phyloP scores from a whole-genome alignment of 176 grass and related monocot species.

The Carex cristatella region DNA sequence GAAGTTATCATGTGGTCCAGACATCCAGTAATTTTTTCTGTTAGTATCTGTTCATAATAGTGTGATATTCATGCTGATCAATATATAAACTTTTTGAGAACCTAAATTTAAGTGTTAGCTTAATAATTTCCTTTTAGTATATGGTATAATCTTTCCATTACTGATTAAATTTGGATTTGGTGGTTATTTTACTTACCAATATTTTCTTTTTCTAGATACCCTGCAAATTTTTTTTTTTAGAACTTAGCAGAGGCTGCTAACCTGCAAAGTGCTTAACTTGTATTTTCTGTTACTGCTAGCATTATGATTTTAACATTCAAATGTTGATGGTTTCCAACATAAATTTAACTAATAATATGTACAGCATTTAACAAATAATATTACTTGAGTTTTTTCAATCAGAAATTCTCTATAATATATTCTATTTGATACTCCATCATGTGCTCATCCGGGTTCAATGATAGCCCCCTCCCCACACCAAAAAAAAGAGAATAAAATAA shows the following conservation, averaged over 20 bases:
- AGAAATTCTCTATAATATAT: not conserved
- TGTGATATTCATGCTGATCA: not conserved
- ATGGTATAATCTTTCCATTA: not conserved
- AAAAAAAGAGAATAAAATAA: too few species aligned
- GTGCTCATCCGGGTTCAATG: not conserved
- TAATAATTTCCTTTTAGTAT: not conserved
- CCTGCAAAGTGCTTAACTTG: not conserved
- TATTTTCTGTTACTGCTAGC: not conserved
- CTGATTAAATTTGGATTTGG: not conserved
- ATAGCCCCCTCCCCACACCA: too few species aligned
- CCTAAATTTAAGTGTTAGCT: not conserved
- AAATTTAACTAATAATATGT: not conserved
- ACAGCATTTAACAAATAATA: not conserved
- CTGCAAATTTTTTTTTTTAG: not conserved
- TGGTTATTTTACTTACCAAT: not conserved
- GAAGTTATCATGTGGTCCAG: too few species aligned
- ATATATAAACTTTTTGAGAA: not conserved
- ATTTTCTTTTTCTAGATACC: too few species aligned
- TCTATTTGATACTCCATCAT: not conserved
- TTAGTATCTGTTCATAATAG: not conserved
- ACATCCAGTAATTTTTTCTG: not conserved
- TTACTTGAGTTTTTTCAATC: too few species aligned
- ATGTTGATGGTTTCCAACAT: not conserved
- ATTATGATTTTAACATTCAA: not conserved
- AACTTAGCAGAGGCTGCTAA: too few species aligned